These are phyloP conservation scores for Russula brevipes DNA, from an alignment of 768 basidiomycete genomes.

Conservation along the genomic window DNA sequence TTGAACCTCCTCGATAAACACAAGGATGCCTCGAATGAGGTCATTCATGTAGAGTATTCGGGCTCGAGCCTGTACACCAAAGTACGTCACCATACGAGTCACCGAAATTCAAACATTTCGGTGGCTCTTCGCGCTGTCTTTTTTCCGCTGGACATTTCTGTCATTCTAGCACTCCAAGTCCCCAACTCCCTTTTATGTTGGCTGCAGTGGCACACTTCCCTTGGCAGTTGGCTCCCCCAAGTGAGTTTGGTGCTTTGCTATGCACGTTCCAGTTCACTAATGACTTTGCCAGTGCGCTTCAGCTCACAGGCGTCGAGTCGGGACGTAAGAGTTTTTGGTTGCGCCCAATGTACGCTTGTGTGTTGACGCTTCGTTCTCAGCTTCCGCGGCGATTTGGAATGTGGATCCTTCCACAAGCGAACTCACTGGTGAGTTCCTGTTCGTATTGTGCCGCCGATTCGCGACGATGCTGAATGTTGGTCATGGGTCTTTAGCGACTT, in stretches of 20 bases:
- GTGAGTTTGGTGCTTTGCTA: no score
- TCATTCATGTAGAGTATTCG: background rate
- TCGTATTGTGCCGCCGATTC: background rate
- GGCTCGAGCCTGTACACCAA: background rate
- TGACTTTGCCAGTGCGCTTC: background rate
- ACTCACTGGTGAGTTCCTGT: background rate
- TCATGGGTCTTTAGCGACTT: background rate
- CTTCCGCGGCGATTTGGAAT: background rate
- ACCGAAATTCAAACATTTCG: no score
- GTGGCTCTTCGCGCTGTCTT: background rate
- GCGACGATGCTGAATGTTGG: background rate
- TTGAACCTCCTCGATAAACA: background rate
- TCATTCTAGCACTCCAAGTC: background rate
- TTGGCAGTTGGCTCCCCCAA: background rate
- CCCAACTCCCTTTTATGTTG: background rate
- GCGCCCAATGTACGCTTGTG: background rate
- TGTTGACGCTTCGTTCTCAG: background rate
- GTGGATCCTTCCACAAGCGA: background rate
- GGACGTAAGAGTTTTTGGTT: slow-evolving; percentile 4
- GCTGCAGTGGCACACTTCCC: background rate
- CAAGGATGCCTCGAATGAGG: no score
- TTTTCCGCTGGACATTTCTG: background rate
- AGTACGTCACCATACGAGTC: background rate
- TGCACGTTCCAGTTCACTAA: background rate
- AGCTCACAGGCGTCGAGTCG: background rate